Conservation (phyloP, 2,329 filamentous ascomycete genomes). For the Phialophora expanda region DNA sequence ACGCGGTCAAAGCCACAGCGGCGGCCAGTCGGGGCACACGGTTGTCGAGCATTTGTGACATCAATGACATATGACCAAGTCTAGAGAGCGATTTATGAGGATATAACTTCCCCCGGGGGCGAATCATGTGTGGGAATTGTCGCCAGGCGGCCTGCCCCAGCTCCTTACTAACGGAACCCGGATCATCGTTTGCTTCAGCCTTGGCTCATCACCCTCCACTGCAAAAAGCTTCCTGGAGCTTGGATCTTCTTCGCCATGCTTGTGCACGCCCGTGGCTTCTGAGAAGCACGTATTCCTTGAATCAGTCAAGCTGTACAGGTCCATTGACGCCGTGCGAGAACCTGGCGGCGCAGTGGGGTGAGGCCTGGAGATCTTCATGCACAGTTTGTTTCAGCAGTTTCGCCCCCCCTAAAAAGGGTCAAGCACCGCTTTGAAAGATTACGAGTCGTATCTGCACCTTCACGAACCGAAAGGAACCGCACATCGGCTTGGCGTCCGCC, state of each 20-base stretch:
- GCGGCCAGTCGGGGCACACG: neutral
- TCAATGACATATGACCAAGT: slow-evolving; percentile 1
- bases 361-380: neutral
- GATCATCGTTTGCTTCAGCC: slow-evolving; percentile 1
- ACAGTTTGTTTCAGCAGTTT: neutral
- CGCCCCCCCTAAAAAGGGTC: neutral
- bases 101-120: neutral
- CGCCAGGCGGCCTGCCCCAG: neutral
- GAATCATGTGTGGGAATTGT: neutral
- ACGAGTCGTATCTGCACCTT: neutral
- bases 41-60: neutral
- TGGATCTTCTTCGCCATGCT: neutral
- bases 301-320: neutral
- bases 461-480: slow-evolving; percentile 4
- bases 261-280: neutral
- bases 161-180: neutral
- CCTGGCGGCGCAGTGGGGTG: neutral
- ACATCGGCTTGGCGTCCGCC: neutral
- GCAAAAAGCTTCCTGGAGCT: neutral
- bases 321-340: neutral
- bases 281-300: neutral
- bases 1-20: neutral
- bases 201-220: slow-evolving; percentile 2
- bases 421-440: neutral
- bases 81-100: neutral